Percentiles rank a stretch among this genome's conserved stretches.
phyloP scores from a whole-genome alignment of 2,329 filamentous ascomycete genomes.

The Ceratocystis cubensis region DNA sequence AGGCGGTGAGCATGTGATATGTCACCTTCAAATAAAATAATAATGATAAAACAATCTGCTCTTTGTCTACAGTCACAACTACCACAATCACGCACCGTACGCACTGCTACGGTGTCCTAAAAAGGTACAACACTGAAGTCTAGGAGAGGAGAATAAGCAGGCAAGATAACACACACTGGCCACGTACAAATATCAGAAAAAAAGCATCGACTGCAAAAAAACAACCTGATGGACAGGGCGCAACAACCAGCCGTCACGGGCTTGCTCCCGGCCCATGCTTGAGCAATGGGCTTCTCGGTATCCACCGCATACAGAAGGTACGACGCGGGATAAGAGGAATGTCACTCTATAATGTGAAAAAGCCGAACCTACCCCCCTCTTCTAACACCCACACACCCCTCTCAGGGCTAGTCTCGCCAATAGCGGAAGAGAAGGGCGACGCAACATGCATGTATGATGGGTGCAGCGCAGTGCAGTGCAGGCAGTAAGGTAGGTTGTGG shows the following conservation, averaged over 20 bases:
- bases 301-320: slow-evolving; percentile 6
- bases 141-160: neutral
- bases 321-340: slow-evolving; percentile 3
- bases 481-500: neutral
- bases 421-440: neutral
- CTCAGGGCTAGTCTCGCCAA: neutral
- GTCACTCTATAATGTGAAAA: neutral
- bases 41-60: neutral
- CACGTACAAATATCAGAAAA: neutral
- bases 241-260: slow-evolving; percentile 8
- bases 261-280: neutral
- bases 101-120: neutral
- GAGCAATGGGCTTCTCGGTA: neutral
- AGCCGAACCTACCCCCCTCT: neutral
- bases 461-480: neutral
- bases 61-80: neutral
- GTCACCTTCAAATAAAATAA: neutral
- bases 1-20: slow-evolving; percentile 11
- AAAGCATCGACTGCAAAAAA: slow-evolving; percentile 3
- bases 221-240: slow-evolving; percentile 12
- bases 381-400: neutral
- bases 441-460: neutral
- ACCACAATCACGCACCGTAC: neutral
- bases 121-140: neutral
- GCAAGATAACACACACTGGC: neutral